These are phyloP conservation scores for Apodospora peruviana DNA, from an alignment of 495 filamentous ascomycete species.

Conservation along the genomic window DNA sequence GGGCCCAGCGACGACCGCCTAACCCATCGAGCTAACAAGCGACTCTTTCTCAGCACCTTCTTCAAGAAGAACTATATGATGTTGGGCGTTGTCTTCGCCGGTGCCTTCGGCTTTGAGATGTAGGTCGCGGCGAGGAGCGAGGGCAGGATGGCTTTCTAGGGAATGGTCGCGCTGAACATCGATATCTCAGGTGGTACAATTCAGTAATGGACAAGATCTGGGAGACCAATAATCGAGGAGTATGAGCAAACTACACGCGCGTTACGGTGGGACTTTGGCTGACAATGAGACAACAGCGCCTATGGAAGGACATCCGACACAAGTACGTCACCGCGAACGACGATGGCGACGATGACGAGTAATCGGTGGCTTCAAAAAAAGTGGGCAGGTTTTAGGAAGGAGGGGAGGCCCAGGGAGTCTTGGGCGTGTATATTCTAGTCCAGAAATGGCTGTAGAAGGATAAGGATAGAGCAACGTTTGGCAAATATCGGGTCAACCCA, in stretches of 20 bases:
- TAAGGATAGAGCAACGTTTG: constrained; percentile 20
- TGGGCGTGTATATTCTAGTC: constrained; percentile 13
- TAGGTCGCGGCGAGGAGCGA: constrained; percentile 40
- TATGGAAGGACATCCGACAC: constrained; percentile 99
- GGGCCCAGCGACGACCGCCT: constrained; percentile 5
- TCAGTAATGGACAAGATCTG: constrained; percentile 72
- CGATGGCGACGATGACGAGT: constrained; percentile 28
- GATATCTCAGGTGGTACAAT: constrained; percentile 63
- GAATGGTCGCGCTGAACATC: neutral
- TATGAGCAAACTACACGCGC: constrained; percentile 37
- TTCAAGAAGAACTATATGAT: constrained; percentile 82
- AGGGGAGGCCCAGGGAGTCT: neutral
- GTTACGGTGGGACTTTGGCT: constrained; percentile 15
- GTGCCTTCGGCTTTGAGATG: constrained; percentile 92
- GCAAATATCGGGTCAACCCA: neutral
- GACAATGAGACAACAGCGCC: constrained; percentile 56
- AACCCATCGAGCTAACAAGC: constrained; percentile 23
- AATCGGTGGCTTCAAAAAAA: neutral
- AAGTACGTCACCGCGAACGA: constrained; percentile 61
- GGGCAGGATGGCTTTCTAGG: neutral
- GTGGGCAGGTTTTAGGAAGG: neutral
- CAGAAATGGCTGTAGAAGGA: constrained; percentile 18
- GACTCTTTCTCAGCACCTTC: constrained; percentile 54
- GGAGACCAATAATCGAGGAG: constrained; percentile 83
- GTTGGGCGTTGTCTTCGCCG: constrained; percentile 76